Percentiles rank a stretch among this genome's conserved stretches.
Evolutionary conservation across 306 rosid species (phyloP).

Genomic region (Quercus aquifolioides): DNA sequence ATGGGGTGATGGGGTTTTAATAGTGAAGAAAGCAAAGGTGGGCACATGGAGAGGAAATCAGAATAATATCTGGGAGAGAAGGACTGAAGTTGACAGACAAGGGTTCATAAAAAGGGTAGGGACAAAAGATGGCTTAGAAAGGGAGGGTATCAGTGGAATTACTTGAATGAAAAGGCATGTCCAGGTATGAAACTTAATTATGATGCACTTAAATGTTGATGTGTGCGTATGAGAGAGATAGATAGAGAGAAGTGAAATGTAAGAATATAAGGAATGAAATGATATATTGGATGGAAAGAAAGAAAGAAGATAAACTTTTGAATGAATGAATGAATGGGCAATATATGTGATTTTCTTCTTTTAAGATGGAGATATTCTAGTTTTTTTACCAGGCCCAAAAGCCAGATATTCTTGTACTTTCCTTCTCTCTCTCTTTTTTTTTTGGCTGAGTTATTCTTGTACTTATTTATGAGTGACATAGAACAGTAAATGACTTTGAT

Average conservation of each 20-base stretch:
- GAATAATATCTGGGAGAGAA: constrained; percentile 76
- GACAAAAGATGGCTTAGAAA: constrained; percentile 88
- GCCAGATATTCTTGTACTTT: constrained; percentile 43
- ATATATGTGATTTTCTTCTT: constrained; percentile 42
- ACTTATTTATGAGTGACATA: too few species aligned
- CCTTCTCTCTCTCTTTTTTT: too few species aligned
- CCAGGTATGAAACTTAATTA: constrained; percentile 14
- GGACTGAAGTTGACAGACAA: constrained; percentile 86
- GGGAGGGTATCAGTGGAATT: constrained; percentile 47
- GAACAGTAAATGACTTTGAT: constrained; percentile 21
- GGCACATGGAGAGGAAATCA: constrained; percentile 67
- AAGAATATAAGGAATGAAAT: constrained; percentile 10
- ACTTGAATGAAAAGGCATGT: constrained; percentile 55
- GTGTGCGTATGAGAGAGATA: neutral
- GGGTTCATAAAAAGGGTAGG: constrained; percentile 79
- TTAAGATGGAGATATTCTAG: constrained; percentile 29
- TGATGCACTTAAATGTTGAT: neutral
- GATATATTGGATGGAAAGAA: constrained; percentile 36
- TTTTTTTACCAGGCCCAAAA: neutral
- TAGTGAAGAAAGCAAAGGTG: neutral
- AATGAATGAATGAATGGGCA: constrained; percentile 75
- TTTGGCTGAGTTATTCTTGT: too few species aligned
- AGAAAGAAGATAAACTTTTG: constrained; percentile 38
- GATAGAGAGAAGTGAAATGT: neutral
- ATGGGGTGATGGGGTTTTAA: constrained; percentile 10